Evolutionary conservation across 2,329 filamentous ascomycete genomes (phyloP), one percentile per base, ranked within the genome.

Genomic region (Huntiella omanensis): DNA sequence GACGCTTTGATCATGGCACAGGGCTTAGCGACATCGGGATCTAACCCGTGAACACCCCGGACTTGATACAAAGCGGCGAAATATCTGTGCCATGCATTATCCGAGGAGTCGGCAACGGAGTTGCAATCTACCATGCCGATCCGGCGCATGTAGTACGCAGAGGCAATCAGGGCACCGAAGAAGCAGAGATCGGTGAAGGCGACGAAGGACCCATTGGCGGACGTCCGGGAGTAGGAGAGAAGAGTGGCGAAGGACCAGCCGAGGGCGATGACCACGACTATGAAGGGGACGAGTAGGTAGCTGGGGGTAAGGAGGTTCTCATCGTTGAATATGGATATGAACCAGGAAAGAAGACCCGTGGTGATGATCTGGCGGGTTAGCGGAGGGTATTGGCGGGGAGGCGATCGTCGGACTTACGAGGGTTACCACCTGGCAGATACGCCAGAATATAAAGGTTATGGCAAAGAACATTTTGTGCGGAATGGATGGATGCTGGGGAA

Each of bases 1-100:
- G 69, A 72, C 1, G 87, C 81, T 72, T 95, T 96, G 57, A 94
- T 74, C 84, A 95, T 91, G 43, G 80, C 74, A 64, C 88, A 96
- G 4, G 76, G 75, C 69, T 88, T 88, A 61, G 83, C 70, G 34
- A 77, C 61, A 45, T 70, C 61, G 36, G 77, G 57, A 37, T 68
- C 60, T 49, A 75, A 69, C 44, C 62, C 63, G 41, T 67, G 67
- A 3, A 49, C 44, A 33, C 71, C 60, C 28, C 62, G 64, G 38
- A 73, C 73, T 52, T 62, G 66, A 28, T 74, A 71, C 51, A 83
- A 73, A 10, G 71, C 65, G 10, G 80, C 80, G 38, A 86, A 66
- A 42, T 69, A 67, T 45, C 73, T 58, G 54, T 70, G 70, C 60
- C 75, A 76, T 2, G 34, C 12, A 16, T 62, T 56, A 41, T 65